Evolutionary conservation across 345 rosid species (phyloP), one percentile per base, ranked within the genome.

Genomic region (Camelina hispida): DNA sequence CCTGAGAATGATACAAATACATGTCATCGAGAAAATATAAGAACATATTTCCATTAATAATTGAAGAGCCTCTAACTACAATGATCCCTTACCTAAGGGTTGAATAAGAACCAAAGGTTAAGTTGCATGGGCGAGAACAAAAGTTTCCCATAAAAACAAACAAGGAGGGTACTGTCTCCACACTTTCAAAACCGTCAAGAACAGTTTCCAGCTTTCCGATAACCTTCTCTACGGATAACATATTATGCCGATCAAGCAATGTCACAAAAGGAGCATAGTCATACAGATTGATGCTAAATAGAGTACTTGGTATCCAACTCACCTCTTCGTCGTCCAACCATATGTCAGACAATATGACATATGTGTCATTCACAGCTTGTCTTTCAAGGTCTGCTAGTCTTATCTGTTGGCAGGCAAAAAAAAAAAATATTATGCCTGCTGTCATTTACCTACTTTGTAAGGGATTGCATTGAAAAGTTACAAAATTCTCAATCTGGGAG

Each of bases 101-200:
- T 73, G 90, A 82, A 71, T 84, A 92, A 28, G 97, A 89, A 81
- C 84, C 83, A 73, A 87, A 95, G 30, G 96, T 72, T 71, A 90
- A 86, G 79, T 88, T 90, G 83, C 93, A 95, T 17, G 97, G 93
- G 73, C 18, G 86, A 69, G 94, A 92, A 76, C 89, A 90, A 68
- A 92, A 90, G 58, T 95, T 87, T 30, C 98, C 98, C 99, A 95
- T 92, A 73, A 95, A 90, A 58, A 95, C 97, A 85, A 95, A 92
- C 56, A 95, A 85, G 37, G 98, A 89, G 58, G 98, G 99, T 75
- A 90, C 93, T 28, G 87, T 87, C 81, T 85, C 93, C 81, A 81
- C 87, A 59, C 68, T 80, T 85, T 88, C 97, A 82, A 85, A 95
- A 68, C 98, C 96, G 78, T 85, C 59, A 37, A 95, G 87, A 79